A percentile compares a stretch with the other conserved stretches of the same genome.
phyloP scores from a whole-genome alignment of 2,329 filamentous ascomycete species.

The Calonectria pseudoturangicola region DNA sequence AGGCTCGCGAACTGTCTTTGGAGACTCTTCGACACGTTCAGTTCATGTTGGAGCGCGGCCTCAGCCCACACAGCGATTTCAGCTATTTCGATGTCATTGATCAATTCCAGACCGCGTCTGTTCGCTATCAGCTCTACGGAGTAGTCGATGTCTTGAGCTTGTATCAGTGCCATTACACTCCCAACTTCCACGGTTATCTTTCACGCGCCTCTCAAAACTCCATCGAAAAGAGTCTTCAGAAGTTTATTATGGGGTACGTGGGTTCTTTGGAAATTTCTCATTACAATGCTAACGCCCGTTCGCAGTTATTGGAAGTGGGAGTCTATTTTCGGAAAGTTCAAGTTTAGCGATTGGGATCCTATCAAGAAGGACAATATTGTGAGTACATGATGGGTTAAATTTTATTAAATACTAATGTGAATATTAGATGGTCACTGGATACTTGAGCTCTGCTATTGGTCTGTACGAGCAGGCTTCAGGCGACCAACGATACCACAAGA shows the following conservation, averaged over 20 bases:
- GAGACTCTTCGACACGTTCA: slow-evolving; percentile 41
- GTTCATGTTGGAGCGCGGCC: slow-evolving; percentile 46
- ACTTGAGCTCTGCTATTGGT: slow-evolving; percentile 38
- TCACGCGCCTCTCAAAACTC: slow-evolving; percentile 44
- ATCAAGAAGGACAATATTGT: slow-evolving; percentile 48
- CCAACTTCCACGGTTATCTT: slow-evolving; percentile 50
- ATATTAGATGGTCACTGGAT: slow-evolving; percentile 44
- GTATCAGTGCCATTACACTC: slow-evolving; percentile 46
- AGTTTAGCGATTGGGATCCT: slow-evolving; percentile 39
- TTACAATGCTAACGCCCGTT: neutral
- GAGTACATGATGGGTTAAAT: neutral
- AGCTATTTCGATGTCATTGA: slow-evolving; percentile 51
- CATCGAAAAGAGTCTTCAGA: slow-evolving; percentile 48
- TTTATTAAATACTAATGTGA: neutral
- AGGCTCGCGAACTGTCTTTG: slow-evolving; percentile 29
- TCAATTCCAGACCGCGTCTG: slow-evolving; percentile 51
- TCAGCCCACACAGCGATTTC: slow-evolving; percentile 43
- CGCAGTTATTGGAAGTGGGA: slow-evolving; percentile 51
- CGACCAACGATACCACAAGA: slow-evolving; percentile 41
- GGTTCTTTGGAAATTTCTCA: too few species aligned
- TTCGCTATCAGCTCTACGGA: slow-evolving; percentile 53
- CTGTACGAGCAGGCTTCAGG: slow-evolving; percentile 42
- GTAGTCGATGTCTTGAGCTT: slow-evolving; percentile 46
- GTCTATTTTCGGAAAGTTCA: slow-evolving; percentile 43
- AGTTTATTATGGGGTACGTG: slow-evolving; percentile 44